Evolutionary conservation across 1,139 yeast genomes (phyloP).

Genomic region (Pneumocystis oryctolagi): DNA sequence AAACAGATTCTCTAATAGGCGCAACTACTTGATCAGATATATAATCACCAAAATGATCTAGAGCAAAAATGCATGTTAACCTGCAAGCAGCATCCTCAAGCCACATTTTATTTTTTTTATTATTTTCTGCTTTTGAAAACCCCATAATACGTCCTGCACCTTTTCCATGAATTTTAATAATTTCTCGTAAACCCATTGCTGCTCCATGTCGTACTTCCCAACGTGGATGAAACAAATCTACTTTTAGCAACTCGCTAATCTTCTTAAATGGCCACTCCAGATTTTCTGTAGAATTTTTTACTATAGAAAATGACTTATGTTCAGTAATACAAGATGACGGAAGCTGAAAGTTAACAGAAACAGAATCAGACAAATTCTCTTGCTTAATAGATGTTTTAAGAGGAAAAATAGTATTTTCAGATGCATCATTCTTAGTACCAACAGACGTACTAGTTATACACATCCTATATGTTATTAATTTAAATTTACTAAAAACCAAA

Average conservation of each 20-base stretch:
- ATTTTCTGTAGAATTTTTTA: slow-evolving; percentile 45
- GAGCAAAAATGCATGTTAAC: slow-evolving; percentile 69
- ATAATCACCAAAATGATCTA: slow-evolving; percentile 93
- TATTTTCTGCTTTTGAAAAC: slow-evolving; percentile 46
- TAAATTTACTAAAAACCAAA: neutral
- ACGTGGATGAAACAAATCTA: slow-evolving; percentile 65
- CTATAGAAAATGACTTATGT: slow-evolving; percentile 50
- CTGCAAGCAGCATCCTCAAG: slow-evolving; percentile 83
- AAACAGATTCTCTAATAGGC: slow-evolving; percentile 93
- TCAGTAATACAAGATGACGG: slow-evolving; percentile 74
- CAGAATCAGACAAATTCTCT: slow-evolving; percentile 17
- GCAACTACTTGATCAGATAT: slow-evolving; percentile 97
- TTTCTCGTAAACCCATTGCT: slow-evolving; percentile 78
- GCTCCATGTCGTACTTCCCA: slow-evolving; percentile 99
- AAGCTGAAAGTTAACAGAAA: slow-evolving; percentile 59
- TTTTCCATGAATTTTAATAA: slow-evolving; percentile 67
- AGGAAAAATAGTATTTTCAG: neutral
- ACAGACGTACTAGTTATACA: neutral
- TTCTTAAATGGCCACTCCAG: slow-evolving; percentile 93
- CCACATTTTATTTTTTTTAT: slow-evolving; percentile 47
- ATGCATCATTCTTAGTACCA: neutral
- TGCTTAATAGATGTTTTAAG: neutral
- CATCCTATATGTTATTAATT: neutral
- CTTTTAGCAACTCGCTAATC: slow-evolving; percentile 70
- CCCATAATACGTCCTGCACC: slow-evolving; percentile 77